Evolutionary conservation across 495 filamentous ascomycete species (phyloP), one percentile per base, ranked within the genome.

Genomic region (Bryoglossum gracile): DNA sequence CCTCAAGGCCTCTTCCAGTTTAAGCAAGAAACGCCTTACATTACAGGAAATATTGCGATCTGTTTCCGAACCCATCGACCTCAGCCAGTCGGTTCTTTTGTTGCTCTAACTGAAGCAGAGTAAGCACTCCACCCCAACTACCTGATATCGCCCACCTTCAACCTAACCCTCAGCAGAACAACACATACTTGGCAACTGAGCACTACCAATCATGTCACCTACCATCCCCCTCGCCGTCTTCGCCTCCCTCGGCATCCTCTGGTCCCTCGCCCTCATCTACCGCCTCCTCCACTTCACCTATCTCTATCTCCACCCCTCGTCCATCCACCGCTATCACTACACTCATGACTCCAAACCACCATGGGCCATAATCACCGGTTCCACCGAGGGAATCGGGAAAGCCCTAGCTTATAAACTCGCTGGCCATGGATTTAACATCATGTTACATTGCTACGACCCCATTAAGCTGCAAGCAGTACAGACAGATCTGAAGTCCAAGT

Each of bases 361-460:
- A 3, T 98, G 90, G 88, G 91, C 89, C 14, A 75, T 98, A 38
- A 76, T 98, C 21, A 97, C 92, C 38, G 92, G 92, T 55, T 88
- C 91, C 46, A 94, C 87, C 13, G 90, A 96, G 69, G 92, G 92
- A 50, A 80, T 98, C 48, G 92, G 92, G 60, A 94, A 94, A 69
- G 89, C 95, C 69, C 95, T 84, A 62, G 86, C 91, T 32, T 68
- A 83, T 45, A 87, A 95, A 62, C 80, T 97, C 46, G 87, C 90
- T 13, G 66, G 70, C 19, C 84, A 87, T 56, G 87, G 87, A 53
- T 97, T 89, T 77, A 96, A 95, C 67, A 63, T 95, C 47, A 66
- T 97, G 22, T 85, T 98, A 43, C 82, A 97, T 50, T 95, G 92
- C 9, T 90, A 92, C 33, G 95, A 94, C 24, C 72, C 81, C 48